Base-by-base conservation (phyloP, 306 rosid species). In the Canavalia ensiformis region DNA sequence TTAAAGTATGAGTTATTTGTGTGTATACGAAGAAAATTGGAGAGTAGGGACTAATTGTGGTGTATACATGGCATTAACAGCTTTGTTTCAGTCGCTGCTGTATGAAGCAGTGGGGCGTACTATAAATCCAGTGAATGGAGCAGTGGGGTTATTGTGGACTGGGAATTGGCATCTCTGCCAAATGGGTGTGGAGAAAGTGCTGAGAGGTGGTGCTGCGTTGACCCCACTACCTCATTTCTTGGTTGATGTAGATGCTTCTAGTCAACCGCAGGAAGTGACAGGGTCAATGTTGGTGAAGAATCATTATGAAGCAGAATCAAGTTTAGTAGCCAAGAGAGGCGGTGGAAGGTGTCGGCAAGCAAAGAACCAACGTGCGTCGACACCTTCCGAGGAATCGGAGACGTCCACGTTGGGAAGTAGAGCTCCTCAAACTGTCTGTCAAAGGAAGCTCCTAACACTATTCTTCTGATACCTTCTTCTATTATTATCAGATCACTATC, bases 111-210 rank as follows among this genome's bases (percentile, higher is more conserved):
- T 89, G 51, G 99, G 97, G 37, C 87, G 97, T 56, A 92, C 90
- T 3, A 84, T 95, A 47, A 90, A 93, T 78, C 97, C 99, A 2
- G 95, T 92, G 11, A 88, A 83, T 57, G 98, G 98, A 59, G 97
- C 90, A 9, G 97, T 89, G 25, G 98, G 95, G 55, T 79, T 95
- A 8, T 87, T 95, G 8, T 88, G 89, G 89, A 81, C 79, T 2
- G 97, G 97, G 6, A 89, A 91, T 56, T 95, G 98, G 98, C 85
- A 91, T 7, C 80, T 95, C 29, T 93, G 97, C 78, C 95, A 93
- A 68, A 9, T 73, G 56, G 99, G 88, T 28, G 94, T 89, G 7
- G 90, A 92, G 59, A 89, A 85, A 2, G 92, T 95, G 18, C 77
- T 92, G 0, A 78, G 70, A 2, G 92, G 94, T 2, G 90, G 6